Base-by-base conservation (phyloP, 2,329 filamentous ascomycete genomes). In the Nemania sp. region DNA sequence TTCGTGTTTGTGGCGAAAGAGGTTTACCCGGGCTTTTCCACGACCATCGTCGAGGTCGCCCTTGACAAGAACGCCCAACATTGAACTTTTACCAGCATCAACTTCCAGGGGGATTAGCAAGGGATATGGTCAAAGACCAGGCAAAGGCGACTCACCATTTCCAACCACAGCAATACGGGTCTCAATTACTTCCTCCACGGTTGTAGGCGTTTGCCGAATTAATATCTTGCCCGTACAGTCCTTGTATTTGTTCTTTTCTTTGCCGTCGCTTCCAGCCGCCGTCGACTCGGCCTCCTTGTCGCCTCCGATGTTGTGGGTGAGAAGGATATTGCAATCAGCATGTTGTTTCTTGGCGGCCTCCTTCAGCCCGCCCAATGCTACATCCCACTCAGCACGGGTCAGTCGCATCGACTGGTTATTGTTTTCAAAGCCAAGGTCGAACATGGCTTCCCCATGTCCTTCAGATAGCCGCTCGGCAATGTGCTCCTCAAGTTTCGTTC, bases 1-100 rank as follows among this genome's bases (percentile, higher is more conserved):
- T 81, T 99, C 96, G 77, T 99, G 96, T 81, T 99, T 98, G 80
- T 99, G 96, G 18, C 96, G 89, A 82, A 99, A 99, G 13, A 99
- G 89, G 72, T 97, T 98, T 59, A 99, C 93, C 70, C 96, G 91
- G 53, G 96, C 95, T 79, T 93, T 95, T 13, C 96, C 96, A 77
- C 96, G 88, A 18, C 96, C 96, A 80, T 99, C 96, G 75, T 99
- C 96, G 1, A 99, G 89, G 59, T 93, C 93, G 5, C 96, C 96
- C 81, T 98, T 98, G 6, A 98, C 96, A 5, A 99, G 85, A 1
- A 99, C 96, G 51, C 96, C 96, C 2, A 99, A 84, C 88, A 98
- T 92, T 29, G 96, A 98, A 78, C 93, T 97, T 82, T 99, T 99
- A 0, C 96, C 96, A 10, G 96, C 96, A 79, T 99, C 96, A 62